Evolutionary conservation across 208 protist genomes (phyloP), one percentile per base, ranked within the genome.

Genomic region (Trypanosoma theileri): DNA sequence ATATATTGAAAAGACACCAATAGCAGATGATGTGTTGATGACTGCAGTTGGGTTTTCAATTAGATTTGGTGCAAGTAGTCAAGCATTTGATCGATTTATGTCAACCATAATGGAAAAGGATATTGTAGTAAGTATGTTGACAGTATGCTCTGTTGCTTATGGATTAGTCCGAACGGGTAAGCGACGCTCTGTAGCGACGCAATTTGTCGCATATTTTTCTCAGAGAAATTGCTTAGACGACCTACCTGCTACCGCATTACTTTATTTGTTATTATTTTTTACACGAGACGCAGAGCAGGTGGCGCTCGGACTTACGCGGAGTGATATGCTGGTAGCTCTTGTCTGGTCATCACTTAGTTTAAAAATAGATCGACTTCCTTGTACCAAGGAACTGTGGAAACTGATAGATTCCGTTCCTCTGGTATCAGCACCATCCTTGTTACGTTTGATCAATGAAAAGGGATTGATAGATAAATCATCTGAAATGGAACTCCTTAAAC

Each of bases 41-140:
- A 53, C 26, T 57, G 28, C 51, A 17, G 42, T 76, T n/a, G 45
- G 35, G n/a, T 76, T 76, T 66, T 66, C 45, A 21, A 69, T 76
- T 76, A 55, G 50, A 40, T 76, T 76, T 66, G 71, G 71, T 35
- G 71, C 63, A 55, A 76, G 71, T 35, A 76, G 71, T 58, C 71
- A 70, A 55, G 28, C 50, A 16, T 65, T 76, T 60, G 71, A 76
- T 44, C 42, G 63, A 45, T 70, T 65, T 60, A 76, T 76, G 71
- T 59, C 64, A 61, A 14, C 13, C 19, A 21, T 76, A 31, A 66
- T 76, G 40, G 62, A 66, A 44, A 70, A 51, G 10, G 63, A 66
- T 42, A 21, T 19, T 50, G 14, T 24, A 12, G 51, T 70, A 44
- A 70, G 59, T 41, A 61, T 76, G 71, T 13, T 66, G 3, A 52